phyloP scores from a whole-genome alignment of 805 yeast species.

The Hanseniaspora valbyensis region DNA sequence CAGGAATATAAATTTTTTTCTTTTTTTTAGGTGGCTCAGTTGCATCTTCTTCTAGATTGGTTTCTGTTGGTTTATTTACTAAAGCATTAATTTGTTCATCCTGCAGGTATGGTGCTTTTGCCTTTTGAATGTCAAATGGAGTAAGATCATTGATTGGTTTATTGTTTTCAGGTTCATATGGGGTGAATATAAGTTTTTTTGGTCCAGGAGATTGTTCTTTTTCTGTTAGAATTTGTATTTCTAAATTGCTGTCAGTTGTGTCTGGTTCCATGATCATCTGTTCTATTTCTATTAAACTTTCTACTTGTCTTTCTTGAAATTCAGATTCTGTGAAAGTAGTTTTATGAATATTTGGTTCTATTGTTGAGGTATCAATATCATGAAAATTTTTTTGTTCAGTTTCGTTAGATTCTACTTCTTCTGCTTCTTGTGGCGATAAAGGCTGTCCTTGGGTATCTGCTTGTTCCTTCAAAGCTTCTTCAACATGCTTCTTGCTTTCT shows the following conservation, averaged over 20 bases:
- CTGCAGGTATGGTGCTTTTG: background rate
- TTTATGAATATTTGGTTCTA: no score
- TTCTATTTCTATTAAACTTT: no score
- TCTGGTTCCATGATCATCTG: no score
- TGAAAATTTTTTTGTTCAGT: no score
- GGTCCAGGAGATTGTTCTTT: background rate
- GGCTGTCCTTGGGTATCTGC: background rate
- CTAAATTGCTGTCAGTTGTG: no score
- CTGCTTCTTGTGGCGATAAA: no score
- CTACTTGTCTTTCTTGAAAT: no score
- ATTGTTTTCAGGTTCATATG: background rate
- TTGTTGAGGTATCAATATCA: no score
- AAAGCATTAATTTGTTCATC: background rate
- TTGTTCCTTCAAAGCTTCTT: background rate
- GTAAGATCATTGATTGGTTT: background rate
- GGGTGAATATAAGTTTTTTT: background rate
- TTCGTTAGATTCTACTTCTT: no score
- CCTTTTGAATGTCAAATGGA: background rate
- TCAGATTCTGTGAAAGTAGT: no score
- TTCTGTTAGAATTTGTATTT: no score
- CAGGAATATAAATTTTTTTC: slow-evolving; percentile 5
- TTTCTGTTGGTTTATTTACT: background rate
- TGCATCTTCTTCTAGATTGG: background rate
- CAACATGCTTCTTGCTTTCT: background rate
- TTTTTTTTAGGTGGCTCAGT: background rate